A percentile compares a stretch with the other conserved stretches of the same genome.
phyloP scores from a whole-genome alignment of 148 eudicot genomes.

The Drosera capensis region DNA sequence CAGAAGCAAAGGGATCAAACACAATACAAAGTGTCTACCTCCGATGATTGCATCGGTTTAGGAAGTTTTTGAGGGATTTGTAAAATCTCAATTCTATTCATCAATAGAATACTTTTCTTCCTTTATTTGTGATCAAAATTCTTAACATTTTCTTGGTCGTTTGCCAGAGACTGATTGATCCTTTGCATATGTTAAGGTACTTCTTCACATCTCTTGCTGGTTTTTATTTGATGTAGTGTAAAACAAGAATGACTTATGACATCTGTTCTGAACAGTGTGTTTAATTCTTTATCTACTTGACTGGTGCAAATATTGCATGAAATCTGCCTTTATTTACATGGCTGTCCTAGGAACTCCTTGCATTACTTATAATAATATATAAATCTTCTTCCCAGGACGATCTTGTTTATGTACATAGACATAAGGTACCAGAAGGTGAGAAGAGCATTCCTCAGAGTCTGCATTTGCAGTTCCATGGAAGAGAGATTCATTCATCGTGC shows the following conservation, averaged over 20 bases:
- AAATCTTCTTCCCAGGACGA: conserved; percentile 45
- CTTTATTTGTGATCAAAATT: no score
- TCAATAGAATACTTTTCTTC: no score
- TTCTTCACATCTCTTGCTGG: not conserved
- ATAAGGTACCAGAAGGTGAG: conserved; percentile 26
- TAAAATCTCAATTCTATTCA: no score
- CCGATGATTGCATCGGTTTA: no score
- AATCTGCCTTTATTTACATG: no score
- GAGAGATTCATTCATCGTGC: conserved; percentile 83
- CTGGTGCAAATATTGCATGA: no score
- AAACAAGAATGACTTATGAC: not conserved
- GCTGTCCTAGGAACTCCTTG: no score
- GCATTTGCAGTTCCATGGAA: conserved; percentile 92
- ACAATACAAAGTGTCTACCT: no score
- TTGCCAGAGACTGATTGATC: conserved; percentile 57
- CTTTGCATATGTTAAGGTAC: conserved; percentile 84
- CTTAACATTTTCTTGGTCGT: no score
- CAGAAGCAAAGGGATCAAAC: no score
- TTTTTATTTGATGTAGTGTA: not conserved
- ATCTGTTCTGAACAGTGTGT: not conserved
- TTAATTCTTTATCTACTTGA: not conserved
- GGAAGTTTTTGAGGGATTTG: no score
- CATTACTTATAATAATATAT: conserved; percentile 24
- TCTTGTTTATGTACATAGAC: conserved; percentile 48
- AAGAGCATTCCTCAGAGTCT: conserved; percentile 51